phyloP scores from a whole-genome alignment of 257 asterid species.

The Solanum pinnatisectum region DNA sequence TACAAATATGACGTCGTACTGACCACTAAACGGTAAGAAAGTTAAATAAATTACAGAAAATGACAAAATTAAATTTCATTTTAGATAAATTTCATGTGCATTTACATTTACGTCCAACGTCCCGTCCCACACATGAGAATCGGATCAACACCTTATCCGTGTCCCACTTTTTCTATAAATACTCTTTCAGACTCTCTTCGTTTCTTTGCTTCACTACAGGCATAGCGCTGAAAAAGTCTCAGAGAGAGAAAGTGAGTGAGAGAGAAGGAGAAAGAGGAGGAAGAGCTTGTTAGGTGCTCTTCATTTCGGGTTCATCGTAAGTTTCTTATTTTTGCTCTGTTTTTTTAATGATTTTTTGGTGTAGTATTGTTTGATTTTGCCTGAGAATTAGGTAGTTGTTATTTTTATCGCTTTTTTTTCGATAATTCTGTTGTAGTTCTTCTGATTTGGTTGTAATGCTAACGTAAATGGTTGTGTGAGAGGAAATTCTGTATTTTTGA shows the following conservation, averaged over 20 bases:
- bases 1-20: background rate
- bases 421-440: background rate
- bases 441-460: background rate
- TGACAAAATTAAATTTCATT: slow-evolving; percentile 15
- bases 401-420: background rate
- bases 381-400: background rate
- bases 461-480: background rate
- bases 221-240: background rate
- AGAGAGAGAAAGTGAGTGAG: background rate
- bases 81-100: slow-evolving; percentile 26
- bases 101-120: slow-evolving; percentile 20
- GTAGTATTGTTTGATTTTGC: background rate
- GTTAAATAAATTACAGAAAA: background rate
- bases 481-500: background rate
- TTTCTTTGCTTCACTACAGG: slow-evolving; percentile 5
- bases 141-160: slow-evolving; percentile 36
- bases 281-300: slow-evolving; percentile 14
- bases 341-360: background rate
- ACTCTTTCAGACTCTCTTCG: slow-evolving; percentile 6
- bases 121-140: slow-evolving; percentile 21
- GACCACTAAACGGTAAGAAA: background rate
- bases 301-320: slow-evolving; percentile 19
- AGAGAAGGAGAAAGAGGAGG: slow-evolving; percentile 9
- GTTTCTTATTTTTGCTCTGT: slow-evolving; percentile 1
- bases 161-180: slow-evolving; percentile 38